These are phyloP conservation scores for Alternaria hordeiaustralica DNA, from an alignment of 2,329 filamentous ascomycete genomes.

Conservation along the genomic window DNA sequence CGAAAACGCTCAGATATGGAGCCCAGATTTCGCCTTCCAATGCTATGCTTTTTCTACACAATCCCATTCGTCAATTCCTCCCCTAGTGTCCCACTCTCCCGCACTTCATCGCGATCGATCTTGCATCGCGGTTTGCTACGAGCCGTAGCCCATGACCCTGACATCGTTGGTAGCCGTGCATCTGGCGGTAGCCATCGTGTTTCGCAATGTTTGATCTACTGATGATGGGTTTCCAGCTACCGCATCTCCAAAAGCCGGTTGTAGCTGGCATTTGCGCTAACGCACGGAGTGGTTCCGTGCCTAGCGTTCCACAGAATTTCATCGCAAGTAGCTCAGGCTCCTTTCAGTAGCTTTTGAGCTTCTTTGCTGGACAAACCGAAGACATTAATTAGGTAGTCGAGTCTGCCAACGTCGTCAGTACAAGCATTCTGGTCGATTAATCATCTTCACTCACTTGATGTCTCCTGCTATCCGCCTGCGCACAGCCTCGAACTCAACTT, in stretches of 20 bases:
- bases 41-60: slow-evolving; percentile 14
- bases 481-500: slow-evolving; percentile 75
- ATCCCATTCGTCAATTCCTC: slow-evolving; percentile 10
- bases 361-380: slow-evolving; percentile 63
- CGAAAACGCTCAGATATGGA: slow-evolving; percentile 9
- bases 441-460: slow-evolving; percentile 71
- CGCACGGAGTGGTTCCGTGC: neutral
- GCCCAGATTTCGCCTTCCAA: slow-evolving; percentile 12
- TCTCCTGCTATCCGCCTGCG: slow-evolving; percentile 71
- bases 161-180: neutral
- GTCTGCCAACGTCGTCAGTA: slow-evolving; percentile 50
- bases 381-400: slow-evolving; percentile 69
- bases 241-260: neutral
- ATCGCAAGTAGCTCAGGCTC: slow-evolving; percentile 11
- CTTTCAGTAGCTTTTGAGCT: slow-evolving; percentile 54
- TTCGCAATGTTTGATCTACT: neutral
- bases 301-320: neutral
- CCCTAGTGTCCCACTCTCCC: slow-evolving; percentile 13
- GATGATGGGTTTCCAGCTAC: neutral
- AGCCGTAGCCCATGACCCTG: slow-evolving; percentile 7
- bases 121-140: slow-evolving; percentile 1
- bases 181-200: slow-evolving; percentile 2
- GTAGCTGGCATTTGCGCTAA: neutral
- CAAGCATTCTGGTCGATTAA: neutral
- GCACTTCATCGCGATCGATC: slow-evolving; percentile 14